phyloP scores from a whole-genome alignment of 164 flowering plant genomes.

The Nelumbo lutea region DNA sequence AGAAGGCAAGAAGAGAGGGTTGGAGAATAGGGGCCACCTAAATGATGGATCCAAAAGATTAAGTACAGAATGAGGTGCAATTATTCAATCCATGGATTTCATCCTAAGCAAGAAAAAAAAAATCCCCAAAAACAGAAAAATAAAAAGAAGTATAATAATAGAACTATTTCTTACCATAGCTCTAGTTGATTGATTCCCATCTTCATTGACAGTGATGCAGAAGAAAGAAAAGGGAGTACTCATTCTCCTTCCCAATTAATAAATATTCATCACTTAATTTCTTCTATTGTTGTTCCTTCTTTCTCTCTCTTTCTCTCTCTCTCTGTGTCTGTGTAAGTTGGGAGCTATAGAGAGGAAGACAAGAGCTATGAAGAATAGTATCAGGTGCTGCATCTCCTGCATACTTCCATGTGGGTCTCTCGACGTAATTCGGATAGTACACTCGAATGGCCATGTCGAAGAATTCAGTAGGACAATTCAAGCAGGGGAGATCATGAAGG shows the following conservation, averaged over 20 bases:
- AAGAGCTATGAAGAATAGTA: background rate
- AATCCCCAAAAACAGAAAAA: slow-evolving; percentile 2
- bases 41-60: slow-evolving; percentile 52
- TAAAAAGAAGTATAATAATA: slow-evolving; percentile 11
- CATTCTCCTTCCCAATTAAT: background rate
- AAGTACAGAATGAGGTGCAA: slow-evolving; percentile 47
- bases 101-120: slow-evolving; percentile 26
- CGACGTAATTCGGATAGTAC: slow-evolving; percentile 34
- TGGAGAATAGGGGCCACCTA: slow-evolving; percentile 6
- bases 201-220: slow-evolving; percentile 1
- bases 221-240: slow-evolving; percentile 4
- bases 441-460: background rate
- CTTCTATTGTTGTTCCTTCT: background rate
- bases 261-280: background rate
- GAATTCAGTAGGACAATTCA: slow-evolving; percentile 3
- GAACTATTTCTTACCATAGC: slow-evolving; percentile 19
- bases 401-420: slow-evolving; percentile 72
- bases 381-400: background rate
- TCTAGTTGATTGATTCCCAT: slow-evolving; percentile 22
- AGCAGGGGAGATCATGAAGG: slow-evolving; percentile 75
- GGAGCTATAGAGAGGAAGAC: too few relatives aligned
- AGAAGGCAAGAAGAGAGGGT: slow-evolving; percentile 9
- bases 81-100: slow-evolving; percentile 56
- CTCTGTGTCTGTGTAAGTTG: background rate
- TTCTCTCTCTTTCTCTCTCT: background rate